phyloP scores from a whole-genome alignment of 208 protist species.

The Acanthamoeba quina region DNA sequence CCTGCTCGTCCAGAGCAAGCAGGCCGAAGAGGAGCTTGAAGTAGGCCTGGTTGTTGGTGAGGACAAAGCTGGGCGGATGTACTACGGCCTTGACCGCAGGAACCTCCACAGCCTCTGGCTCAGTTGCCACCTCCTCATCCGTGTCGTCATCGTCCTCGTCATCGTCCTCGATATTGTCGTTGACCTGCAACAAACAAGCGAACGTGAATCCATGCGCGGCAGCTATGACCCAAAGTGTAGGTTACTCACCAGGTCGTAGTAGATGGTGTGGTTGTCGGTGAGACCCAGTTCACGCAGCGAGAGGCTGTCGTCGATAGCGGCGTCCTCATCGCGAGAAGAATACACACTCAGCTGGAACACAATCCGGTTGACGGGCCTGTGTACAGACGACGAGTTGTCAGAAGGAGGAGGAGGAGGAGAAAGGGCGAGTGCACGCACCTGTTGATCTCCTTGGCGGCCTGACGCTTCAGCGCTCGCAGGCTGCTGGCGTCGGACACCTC shows the following conservation, averaged over 20 bases:
- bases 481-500: conserved; percentile 26
- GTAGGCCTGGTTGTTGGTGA: conserved; percentile 60
- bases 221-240: too few species aligned
- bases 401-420: not conserved
- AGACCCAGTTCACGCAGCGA: conserved; percentile 4
- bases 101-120: not conserved
- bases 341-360: conserved; percentile 12
- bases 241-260: conserved; percentile 12
- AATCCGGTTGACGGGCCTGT: not conserved
- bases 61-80: conserved; percentile 27
- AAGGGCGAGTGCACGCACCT: not conserved
- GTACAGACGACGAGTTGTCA: not conserved
- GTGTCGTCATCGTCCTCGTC: conserved; percentile 5
- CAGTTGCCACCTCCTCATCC: too few species aligned
- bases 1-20: conserved; percentile 32
- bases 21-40: conserved; percentile 68
- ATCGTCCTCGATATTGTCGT: not conserved
- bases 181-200: not conserved
- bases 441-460: not conserved
- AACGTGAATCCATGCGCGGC: too few species aligned
- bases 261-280: conserved; percentile 34
- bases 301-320: not conserved
- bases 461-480: not conserved
- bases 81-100: not conserved
- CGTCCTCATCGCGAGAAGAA: not conserved